These are phyloP conservation scores for Colletotrichum liriopes DNA, from an alignment of 2,329 filamentous ascomycete species.

Conservation along the genomic window DNA sequence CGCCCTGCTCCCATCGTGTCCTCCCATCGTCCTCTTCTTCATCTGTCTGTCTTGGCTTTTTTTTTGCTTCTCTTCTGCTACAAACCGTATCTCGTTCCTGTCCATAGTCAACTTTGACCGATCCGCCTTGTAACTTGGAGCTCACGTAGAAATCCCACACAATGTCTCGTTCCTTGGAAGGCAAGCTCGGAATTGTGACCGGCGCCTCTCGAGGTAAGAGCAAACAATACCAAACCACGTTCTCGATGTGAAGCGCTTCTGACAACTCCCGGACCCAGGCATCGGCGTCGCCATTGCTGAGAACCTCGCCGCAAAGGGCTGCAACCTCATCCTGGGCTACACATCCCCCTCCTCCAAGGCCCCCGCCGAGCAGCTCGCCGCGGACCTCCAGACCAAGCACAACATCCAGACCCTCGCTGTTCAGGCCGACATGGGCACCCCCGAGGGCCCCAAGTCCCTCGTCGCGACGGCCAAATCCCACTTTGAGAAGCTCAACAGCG, in stretches of 20 bases:
- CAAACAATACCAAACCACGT: background rate
- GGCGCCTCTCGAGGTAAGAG: constrained; percentile 81
- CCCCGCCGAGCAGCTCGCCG: constrained; percentile 73
- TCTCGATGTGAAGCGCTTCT: background rate
- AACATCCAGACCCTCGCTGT: constrained; percentile 73
- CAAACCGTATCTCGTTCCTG: background rate
- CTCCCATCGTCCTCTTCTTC: background rate
- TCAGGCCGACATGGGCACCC: constrained; percentile 80
- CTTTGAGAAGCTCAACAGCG: constrained; percentile 52
- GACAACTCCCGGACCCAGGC: constrained; percentile 63
- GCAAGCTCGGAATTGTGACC: constrained; percentile 85
- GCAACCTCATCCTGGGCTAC: constrained; percentile 79
- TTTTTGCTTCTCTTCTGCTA: background rate
- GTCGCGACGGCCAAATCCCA: constrained; percentile 69
- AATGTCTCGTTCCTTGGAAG: constrained; percentile 70
- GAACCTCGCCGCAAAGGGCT: constrained; percentile 81
- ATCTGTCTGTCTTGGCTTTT: background rate
- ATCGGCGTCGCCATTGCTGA: constrained; percentile 77
- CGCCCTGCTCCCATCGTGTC: background rate
- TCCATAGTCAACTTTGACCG: background rate
- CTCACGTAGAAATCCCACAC: constrained; percentile 11
- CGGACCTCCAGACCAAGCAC: constrained; percentile 70
- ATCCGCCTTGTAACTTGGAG: background rate
- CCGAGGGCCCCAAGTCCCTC: constrained; percentile 72
- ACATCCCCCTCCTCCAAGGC: constrained; percentile 62